Base-by-base conservation (phyloP, 352 stramenopile genomes). In the Globisporangium acanthophoron region DNA sequence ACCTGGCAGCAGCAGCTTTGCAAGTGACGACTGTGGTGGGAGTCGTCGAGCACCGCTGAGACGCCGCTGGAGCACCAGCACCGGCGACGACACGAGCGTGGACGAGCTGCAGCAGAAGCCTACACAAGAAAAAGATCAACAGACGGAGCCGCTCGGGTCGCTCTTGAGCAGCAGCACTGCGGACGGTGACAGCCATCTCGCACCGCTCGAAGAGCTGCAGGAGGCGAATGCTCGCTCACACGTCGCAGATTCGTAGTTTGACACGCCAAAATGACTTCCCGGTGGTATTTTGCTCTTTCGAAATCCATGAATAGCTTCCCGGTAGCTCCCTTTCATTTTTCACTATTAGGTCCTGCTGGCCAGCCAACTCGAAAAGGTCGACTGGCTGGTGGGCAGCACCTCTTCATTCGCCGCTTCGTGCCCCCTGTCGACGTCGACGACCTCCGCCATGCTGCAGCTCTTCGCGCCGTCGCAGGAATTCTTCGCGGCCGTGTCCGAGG, bases 401-500 rank as follows among this genome's bases (percentile, higher is more conserved):
- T 49, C 44, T 29, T 31, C 44, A 49, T 49, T 50, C 29, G 16
- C 16, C 18, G 18, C 13, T 21, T 53, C 35, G 20, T 37, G 51
- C n/a, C 21, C 9, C 21, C 24, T 27, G 24, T 27, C 35, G 35
- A 20, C 51, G 13, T 20, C 51, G 51, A 18, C 37, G 37, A 21
- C 50, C 33, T 18, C 50, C 15, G 39, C 60, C 53, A 70, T 67
- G 58, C 83, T 92, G 76, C 83, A 90, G 64, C 68, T 85, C 69
- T 89, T 94, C 58, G 73, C 79, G 54, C 65, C 78, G 53, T 81
- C 81, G 71, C 83, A 86, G 61, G 80, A 86, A 62, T 80, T 77
- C 66, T 91, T 91, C 60, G 83, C 79, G 55, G 73, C 76, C 63
- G 82, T 94, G 64, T 87, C 83, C 46, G 80, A 88, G 53, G 85